Percentiles rank a stretch among this genome's conserved stretches.
Evolutionary conservation across 2,329 filamentous ascomycete genomes (phyloP).

Genomic region (Escovopsis sp.): DNA sequence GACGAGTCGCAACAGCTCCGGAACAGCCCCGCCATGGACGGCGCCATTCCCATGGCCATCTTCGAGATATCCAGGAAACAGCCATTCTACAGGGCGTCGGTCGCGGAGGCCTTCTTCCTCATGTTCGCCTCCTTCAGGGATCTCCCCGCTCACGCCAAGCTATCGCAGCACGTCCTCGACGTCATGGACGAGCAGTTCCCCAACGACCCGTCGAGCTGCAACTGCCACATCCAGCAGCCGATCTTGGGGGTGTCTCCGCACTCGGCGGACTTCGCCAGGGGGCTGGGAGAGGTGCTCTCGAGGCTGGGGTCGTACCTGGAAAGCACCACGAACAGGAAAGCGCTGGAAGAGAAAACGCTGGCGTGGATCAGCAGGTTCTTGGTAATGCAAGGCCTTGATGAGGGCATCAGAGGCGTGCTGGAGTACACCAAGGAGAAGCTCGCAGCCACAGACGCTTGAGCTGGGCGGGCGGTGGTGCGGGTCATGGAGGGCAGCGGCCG

Average conservation of each 20-base stretch:
- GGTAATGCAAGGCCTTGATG: slow-evolving; percentile 34
- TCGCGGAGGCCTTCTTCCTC: slow-evolving; percentile 67
- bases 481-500: slow-evolving; percentile 1
- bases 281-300: slow-evolving; percentile 50
- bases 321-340: slow-evolving; percentile 29
- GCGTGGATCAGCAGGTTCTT: slow-evolving; percentile 42
- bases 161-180: slow-evolving; percentile 61
- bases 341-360: slow-evolving; percentile 32
- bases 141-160: slow-evolving; percentile 47
- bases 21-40: slow-evolving; percentile 70
- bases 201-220: slow-evolving; percentile 46
- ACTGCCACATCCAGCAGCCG: slow-evolving; percentile 57
- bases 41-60: slow-evolving; percentile 86
- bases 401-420: slow-evolving; percentile 40
- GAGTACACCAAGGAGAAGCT: slow-evolving; percentile 31
- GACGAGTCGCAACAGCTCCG: slow-evolving; percentile 38
- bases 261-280: slow-evolving; percentile 58
- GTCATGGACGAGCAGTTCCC: slow-evolving; percentile 46
- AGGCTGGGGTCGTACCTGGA: slow-evolving; percentile 39
- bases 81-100: slow-evolving; percentile 48
- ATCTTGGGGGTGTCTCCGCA: slow-evolving; percentile 48
- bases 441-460: slow-evolving; percentile 1
- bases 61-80: slow-evolving; percentile 78
- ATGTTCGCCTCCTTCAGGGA: slow-evolving; percentile 58
- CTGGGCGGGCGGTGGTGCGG: slow-evolving; percentile 3